A percentile compares a stretch with the other conserved stretches of the same genome.
These are phyloP conservation scores for Pseudomassariella vexata DNA, from an alignment of 2,329 filamentous ascomycete genomes.

Conservation along the genomic window DNA sequence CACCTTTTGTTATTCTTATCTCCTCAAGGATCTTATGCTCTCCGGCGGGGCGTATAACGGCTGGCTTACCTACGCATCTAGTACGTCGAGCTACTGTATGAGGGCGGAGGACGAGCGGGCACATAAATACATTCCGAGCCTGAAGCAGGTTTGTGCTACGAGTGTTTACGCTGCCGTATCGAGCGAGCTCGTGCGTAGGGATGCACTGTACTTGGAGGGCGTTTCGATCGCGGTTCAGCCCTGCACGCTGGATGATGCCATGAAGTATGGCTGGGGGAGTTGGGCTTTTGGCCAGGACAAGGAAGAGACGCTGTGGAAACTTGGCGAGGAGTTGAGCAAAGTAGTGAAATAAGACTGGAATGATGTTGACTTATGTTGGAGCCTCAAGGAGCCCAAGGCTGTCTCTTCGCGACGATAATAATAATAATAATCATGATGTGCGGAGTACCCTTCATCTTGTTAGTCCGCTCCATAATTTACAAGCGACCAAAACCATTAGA, in stretches of 20 bases:
- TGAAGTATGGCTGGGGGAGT: slow-evolving; percentile 17
- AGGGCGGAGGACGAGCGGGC: slow-evolving; percentile 20
- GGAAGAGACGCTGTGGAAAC: slow-evolving; percentile 35
- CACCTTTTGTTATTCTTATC: slow-evolving; percentile 49
- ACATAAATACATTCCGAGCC: slow-evolving; percentile 20
- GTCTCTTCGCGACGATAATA: too few relatives aligned
- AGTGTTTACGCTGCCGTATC: slow-evolving; percentile 34
- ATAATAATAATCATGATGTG: too few relatives aligned
- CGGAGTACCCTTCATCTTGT: too few relatives aligned
- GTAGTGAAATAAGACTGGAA: too few relatives aligned
- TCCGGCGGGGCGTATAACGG: slow-evolving; percentile 26
- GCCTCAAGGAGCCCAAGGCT: too few relatives aligned
- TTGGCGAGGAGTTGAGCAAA: slow-evolving; percentile 16
- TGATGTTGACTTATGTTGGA: too few relatives aligned
- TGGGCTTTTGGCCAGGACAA: slow-evolving; percentile 31
- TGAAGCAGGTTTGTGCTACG: slow-evolving; percentile 38
- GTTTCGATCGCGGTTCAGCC: slow-evolving; percentile 27
- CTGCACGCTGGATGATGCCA: slow-evolving; percentile 14
- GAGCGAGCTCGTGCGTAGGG: slow-evolving; percentile 31
- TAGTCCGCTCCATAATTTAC: too few relatives aligned
- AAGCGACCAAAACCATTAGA: too few relatives aligned
- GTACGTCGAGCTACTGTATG: slow-evolving; percentile 42
- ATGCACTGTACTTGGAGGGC: slow-evolving; percentile 35
- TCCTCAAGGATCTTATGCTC: slow-evolving; percentile 39
- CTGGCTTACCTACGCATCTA: slow-evolving; percentile 28